A percentile compares a stretch with the other conserved stretches of the same genome.
These are phyloP conservation scores for Penicillium arizonense DNA, from an alignment of 495 filamentous ascomycete genomes.

Conservation along the genomic window DNA sequence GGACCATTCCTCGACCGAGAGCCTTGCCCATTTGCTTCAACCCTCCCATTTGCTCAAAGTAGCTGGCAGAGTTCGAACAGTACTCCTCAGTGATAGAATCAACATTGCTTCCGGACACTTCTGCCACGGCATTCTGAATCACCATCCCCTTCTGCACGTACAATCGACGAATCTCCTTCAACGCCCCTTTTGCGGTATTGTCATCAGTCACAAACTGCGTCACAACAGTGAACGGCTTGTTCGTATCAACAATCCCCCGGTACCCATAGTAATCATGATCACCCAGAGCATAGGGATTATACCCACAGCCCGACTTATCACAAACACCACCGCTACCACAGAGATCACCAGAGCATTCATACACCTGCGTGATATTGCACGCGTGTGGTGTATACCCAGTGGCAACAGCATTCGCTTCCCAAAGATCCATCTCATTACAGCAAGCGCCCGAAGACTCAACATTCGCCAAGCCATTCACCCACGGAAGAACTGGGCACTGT, in stretches of 20 bases:
- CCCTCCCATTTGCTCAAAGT: slow-evolving; percentile 23
- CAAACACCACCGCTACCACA: slow-evolving; percentile 55
- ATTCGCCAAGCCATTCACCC: slow-evolving; percentile 59
- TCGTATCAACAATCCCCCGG: slow-evolving; percentile 55
- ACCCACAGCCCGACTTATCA: slow-evolving; percentile 63
- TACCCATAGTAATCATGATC: slow-evolving; percentile 55
- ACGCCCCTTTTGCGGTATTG: slow-evolving; percentile 37
- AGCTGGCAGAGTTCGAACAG: slow-evolving; percentile 16
- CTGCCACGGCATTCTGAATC: slow-evolving; percentile 36
- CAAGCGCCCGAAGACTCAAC: slow-evolving; percentile 47
- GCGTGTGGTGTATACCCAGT: slow-evolving; percentile 58
- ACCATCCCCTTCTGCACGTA: slow-evolving; percentile 62
- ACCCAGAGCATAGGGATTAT: slow-evolving; percentile 62
- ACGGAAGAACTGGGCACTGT: slow-evolving; percentile 57
- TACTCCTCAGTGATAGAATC: slow-evolving; percentile 27
- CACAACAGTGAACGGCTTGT: slow-evolving; percentile 59
- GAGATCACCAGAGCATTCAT: slow-evolving; percentile 48
- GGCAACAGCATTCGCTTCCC: slow-evolving; percentile 60
- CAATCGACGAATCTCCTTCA: slow-evolving; percentile 56
- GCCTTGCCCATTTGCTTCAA: slow-evolving; percentile 30
- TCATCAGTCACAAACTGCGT: slow-evolving; percentile 63
- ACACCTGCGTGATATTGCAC: slow-evolving; percentile 43
- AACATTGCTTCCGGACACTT: slow-evolving; percentile 11
- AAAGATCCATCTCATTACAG: slow-evolving; percentile 64
- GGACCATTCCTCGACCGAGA: slow-evolving; percentile 60